Percentiles rank a stretch among this genome's conserved stretches.
phyloP scores from a whole-genome alignment of 2,329 filamentous ascomycete species.

The Trichoderma guizhouense region DNA sequence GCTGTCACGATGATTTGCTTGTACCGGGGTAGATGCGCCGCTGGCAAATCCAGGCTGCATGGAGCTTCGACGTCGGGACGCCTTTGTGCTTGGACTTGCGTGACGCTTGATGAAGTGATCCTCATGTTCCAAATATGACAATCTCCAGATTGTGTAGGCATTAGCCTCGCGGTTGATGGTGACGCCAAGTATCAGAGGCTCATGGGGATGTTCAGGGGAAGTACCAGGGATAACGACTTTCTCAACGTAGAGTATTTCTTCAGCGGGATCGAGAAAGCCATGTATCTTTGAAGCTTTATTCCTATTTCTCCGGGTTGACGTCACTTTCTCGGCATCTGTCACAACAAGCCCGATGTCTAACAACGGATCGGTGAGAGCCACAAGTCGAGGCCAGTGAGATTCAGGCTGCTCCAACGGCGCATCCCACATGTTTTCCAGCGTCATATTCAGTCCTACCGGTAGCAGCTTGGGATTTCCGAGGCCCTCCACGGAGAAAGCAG shows the following conservation, averaged over 20 bases:
- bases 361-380: slow-evolving; percentile 81
- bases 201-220: slow-evolving; percentile 35
- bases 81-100: slow-evolving; percentile 45
- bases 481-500: slow-evolving; percentile 55
- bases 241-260: slow-evolving; percentile 83
- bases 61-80: slow-evolving; percentile 56
- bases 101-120: slow-evolving; percentile 49
- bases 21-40: slow-evolving; percentile 73
- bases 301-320: slow-evolving; percentile 27
- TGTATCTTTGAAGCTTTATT: slow-evolving; percentile 41
- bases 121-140: slow-evolving; percentile 71
- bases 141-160: slow-evolving; percentile 80
- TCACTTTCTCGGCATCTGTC: slow-evolving; percentile 47
- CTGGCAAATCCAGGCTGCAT: slow-evolving; percentile 68
- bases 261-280: slow-evolving; percentile 65
- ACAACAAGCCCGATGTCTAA: slow-evolving; percentile 83
- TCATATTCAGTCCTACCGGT: slow-evolving; percentile 50
- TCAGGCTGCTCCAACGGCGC: slow-evolving; percentile 49
- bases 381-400: slow-evolving; percentile 69
- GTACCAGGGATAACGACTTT: slow-evolving; percentile 55
- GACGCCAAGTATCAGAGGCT: slow-evolving; percentile 68
- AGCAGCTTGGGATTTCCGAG: slow-evolving; percentile 54
- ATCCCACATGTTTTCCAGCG: slow-evolving; percentile 58
- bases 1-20: slow-evolving; percentile 70
- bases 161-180: slow-evolving; percentile 76